phyloP scores from a whole-genome alignment of 345 rosid species.

The Psidium guajava region DNA sequence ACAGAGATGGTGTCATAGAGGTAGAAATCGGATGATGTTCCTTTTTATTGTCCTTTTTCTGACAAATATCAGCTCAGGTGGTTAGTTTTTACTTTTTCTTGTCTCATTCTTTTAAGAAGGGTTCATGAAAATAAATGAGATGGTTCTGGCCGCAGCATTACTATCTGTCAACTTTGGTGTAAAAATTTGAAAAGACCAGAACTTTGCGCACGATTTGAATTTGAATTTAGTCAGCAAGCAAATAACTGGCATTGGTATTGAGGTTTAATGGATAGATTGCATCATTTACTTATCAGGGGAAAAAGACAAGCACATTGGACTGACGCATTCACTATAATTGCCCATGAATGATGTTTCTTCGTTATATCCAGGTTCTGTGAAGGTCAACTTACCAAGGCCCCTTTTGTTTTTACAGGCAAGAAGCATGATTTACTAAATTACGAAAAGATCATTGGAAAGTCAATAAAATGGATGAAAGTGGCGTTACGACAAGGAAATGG shows the following conservation, averaged over 20 bases:
- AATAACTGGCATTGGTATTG: neutral
- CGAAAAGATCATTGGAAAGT: neutral
- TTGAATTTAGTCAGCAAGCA: neutral
- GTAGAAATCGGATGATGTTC: neutral
- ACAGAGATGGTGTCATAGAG: neutral
- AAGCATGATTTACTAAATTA: neutral
- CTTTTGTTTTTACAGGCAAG: neutral
- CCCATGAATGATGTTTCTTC: neutral
- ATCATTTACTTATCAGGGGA: neutral
- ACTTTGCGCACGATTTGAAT: neutral
- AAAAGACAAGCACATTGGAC: neutral
- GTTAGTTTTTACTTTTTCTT: neutral
- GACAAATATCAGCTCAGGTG: neutral
- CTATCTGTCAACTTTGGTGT: neutral
- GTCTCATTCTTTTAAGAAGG: neutral
- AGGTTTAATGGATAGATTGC: neutral
- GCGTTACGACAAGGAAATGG: slow-evolving; percentile 41
- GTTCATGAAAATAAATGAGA: neutral
- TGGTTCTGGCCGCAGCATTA: neutral
- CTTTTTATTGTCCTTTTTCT: neutral
- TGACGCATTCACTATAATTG: neutral
- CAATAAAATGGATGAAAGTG: slow-evolving; percentile 37
- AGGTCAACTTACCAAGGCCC: neutral
- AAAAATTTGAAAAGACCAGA: neutral
- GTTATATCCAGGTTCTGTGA: neutral